A percentile compares a stretch with the other conserved stretches of the same genome.
These are phyloP conservation scores for Dichotomopilus funicola DNA, from an alignment of 2,329 filamentous ascomycete species.

Conservation along the genomic window DNA sequence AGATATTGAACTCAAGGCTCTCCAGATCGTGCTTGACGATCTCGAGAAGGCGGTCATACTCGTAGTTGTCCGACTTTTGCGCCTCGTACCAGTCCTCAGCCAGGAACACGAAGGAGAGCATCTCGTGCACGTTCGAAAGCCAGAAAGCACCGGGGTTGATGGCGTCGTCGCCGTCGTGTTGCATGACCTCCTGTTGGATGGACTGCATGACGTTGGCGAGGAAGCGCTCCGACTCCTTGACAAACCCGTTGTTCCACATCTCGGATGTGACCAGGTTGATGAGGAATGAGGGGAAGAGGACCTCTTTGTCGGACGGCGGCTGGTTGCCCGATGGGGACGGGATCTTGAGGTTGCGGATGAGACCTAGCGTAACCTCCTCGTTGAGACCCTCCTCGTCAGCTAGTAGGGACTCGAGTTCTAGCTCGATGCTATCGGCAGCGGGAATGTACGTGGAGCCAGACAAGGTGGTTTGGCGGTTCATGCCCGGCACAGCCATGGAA, in stretches of 20 bases:
- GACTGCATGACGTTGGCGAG: conserved; percentile 99
- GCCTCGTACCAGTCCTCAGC: conserved; percentile 99
- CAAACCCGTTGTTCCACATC: conserved; percentile 99
- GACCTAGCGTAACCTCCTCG: conserved; percentile 91
- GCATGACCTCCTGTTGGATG: conserved; percentile 98
- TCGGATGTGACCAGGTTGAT: conserved; percentile 99
- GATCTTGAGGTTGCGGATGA: conserved; percentile 96
- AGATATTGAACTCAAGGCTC: conserved; percentile 98
- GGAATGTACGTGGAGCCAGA: conserved; percentile 73
- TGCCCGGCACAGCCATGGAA: conserved; percentile 78
- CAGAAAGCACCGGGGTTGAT: conserved; percentile 98
- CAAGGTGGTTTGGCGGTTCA: conserved; percentile 54
- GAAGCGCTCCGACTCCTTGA: conserved; percentile 98
- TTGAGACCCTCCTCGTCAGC: conserved; percentile 94
- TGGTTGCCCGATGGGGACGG: conserved; percentile 80
- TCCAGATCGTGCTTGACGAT: conserved; percentile 99
- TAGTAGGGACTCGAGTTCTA: conserved; percentile 87
- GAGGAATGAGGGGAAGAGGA: conserved; percentile 95
- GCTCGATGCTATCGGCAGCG: conserved; percentile 82
- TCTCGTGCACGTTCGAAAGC: conserved; percentile 98
- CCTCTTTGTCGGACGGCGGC: conserved; percentile 94
- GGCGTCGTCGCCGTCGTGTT: conserved; percentile 93
- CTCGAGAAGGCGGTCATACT: conserved; percentile 94
- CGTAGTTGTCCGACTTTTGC: conserved; percentile 98
- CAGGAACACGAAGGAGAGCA: conserved; percentile 98